These are phyloP conservation scores for Syzygium grande DNA, from an alignment of 345 rosid genomes.

Conservation along the genomic window DNA sequence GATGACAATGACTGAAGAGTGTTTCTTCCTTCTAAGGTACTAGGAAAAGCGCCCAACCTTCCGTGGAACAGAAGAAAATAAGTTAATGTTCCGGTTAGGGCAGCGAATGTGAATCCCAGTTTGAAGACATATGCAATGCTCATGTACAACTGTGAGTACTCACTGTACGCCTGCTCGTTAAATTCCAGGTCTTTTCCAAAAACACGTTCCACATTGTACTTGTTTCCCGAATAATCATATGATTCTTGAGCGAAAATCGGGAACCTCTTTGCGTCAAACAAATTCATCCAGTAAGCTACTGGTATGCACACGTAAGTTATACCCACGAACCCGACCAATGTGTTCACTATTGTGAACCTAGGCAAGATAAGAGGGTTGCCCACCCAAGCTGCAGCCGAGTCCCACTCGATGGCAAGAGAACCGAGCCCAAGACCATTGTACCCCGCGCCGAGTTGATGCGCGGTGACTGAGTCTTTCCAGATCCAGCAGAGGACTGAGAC, in stretches of 20 bases:
- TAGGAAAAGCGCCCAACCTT: not conserved
- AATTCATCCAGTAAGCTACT: not conserved
- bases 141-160: not conserved
- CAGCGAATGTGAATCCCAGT: not conserved
- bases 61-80: not conserved
- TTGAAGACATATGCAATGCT: not conserved
- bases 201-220: not conserved
- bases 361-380: slow-evolving; percentile 36
- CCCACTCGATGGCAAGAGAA: slow-evolving; percentile 42
- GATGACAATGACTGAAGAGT: not conserved
- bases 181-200: not conserved
- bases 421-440: slow-evolving; percentile 34
- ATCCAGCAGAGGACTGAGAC: slow-evolving; percentile 26
- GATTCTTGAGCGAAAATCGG: not conserved
- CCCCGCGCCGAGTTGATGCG: slow-evolving; percentile 34
- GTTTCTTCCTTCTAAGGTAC: not conserved
- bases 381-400: slow-evolving; percentile 18
- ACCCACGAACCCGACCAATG: not conserved
- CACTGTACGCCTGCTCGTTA: not conserved
- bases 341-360: slow-evolving; percentile 17
- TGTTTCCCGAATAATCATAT: not conserved
- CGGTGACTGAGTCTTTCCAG: slow-evolving; percentile 12
- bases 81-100: not conserved
- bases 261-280: slow-evolving; percentile 1
- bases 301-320: slow-evolving; percentile 1